Conservation (phyloP, 192 early-diverging fungal genomes). For the Entophlyctis luteolus region DNA sequence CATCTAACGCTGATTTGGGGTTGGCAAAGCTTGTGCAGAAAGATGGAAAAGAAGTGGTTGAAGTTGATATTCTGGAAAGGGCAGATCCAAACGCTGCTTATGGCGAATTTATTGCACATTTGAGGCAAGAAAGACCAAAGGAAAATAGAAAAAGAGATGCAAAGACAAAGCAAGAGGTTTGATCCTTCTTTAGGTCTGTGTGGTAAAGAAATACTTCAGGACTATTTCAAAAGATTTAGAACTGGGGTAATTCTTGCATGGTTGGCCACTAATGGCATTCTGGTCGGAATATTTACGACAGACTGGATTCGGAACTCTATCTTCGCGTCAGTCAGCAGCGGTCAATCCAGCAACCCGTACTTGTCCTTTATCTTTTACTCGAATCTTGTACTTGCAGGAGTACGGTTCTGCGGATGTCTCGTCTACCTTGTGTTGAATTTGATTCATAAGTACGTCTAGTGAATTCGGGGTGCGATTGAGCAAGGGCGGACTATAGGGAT, state of each 20-base stretch:
- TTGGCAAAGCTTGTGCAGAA: constrained; percentile 68
- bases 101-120: constrained; percentile 57
- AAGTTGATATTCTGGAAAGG: constrained; percentile 68
- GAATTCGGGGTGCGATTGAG: background rate
- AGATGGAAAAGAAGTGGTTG: constrained; percentile 65
- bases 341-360: constrained; percentile 45
- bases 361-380: constrained; percentile 81
- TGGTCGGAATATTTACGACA: constrained; percentile 42
- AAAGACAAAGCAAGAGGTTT: constrained; percentile 69
- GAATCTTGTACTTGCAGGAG: constrained; percentile 64
- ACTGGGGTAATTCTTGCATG: constrained; percentile 47
- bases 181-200: constrained; percentile 5
- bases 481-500: too few relatives aligned
- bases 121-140: constrained; percentile 46
- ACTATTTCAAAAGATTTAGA: constrained; percentile 45
- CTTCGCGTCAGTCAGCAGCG: constrained; percentile 10
- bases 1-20: constrained; percentile 60
- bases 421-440: constrained; percentile 67
- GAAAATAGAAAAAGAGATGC: constrained; percentile 66
- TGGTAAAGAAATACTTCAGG: constrained; percentile 15
- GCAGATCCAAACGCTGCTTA: constrained; percentile 80
- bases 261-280: constrained; percentile 36
- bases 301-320: constrained; percentile 7
- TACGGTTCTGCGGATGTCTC: constrained; percentile 74
- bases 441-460: constrained; percentile 31